Evolutionary conservation across 495 filamentous ascomycete species (phyloP), one percentile per base, ranked within the genome.

Genomic region (Annulohypoxylon stygium): DNA sequence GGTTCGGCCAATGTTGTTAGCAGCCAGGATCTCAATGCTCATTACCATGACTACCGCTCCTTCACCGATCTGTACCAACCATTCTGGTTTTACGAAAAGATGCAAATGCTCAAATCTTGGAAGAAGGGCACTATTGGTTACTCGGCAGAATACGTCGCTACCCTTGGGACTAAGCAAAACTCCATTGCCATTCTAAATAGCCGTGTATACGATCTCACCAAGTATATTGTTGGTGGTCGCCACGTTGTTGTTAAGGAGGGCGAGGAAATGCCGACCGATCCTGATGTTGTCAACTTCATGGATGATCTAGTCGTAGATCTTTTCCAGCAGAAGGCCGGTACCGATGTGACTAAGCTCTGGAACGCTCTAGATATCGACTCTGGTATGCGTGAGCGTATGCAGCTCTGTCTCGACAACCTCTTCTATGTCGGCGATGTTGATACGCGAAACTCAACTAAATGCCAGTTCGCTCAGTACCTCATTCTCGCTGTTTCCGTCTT

Each of bases 341-440:
- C 86, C 41, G 96, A 99, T 77, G 84, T 98, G 41, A 94, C 90
- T 41, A 90, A 95, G 78, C 88, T 92, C 76, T 99, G 93, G 92
- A 85, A 93, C 60, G 82, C 87, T 11, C 84, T 97, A 11, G 72
- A 75, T 14, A 81, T 98, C 33, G 81, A 85, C 72, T 25, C 79
- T 1, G 81, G 69, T 1, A 68, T 88, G 70, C 90, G 90, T 65
- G 70, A 77, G 18, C 83, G 88, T 34, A 97, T 97, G 94, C 86
- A 92, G 76, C 81, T 90, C 3, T 99, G 96, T 77, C 86, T 99
- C 59, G 91, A 97, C 81, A 97, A 97, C 66, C 88, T 99, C 33
- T 99, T 99, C 86, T 97, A 96, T 76, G 89, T 97, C 50, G 96
- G 95, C 45, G 91, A 94, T 69, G 85, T 97, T 20, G 96, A 99